phyloP scores from a whole-genome alignment of 2,329 filamentous ascomycete species.

The Botrytis elliptica region DNA sequence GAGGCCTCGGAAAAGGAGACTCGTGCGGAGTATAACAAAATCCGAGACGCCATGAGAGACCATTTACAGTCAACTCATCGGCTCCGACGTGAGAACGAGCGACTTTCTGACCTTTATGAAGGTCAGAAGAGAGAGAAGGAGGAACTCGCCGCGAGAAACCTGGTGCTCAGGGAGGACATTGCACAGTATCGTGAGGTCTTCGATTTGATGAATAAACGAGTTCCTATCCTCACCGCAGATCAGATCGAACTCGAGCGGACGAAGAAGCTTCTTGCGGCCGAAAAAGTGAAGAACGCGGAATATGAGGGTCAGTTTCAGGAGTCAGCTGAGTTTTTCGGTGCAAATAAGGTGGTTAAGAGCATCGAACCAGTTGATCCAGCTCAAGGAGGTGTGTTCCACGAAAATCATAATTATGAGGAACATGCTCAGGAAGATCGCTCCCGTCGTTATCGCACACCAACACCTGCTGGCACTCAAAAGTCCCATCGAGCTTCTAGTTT shows the following conservation, averaged over 20 bases:
- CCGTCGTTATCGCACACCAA: background rate
- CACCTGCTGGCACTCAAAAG: background rate
- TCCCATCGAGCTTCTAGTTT: background rate
- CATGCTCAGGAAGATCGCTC: background rate
- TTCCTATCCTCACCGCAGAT: background rate
- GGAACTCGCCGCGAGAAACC: background rate
- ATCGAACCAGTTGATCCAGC: background rate
- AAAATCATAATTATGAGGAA: background rate
- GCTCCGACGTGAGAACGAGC: background rate
- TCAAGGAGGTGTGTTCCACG: background rate
- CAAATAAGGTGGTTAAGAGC: background rate
- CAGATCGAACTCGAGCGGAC: background rate
- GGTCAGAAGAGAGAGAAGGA: background rate
- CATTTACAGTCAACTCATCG: background rate
- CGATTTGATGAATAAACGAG: rapidly evolving
- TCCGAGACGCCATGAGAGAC: no score
- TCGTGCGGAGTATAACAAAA: no score
- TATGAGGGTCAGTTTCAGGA: no score
- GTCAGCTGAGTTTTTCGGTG: background rate
- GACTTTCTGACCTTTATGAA: background rate
- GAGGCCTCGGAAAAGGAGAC: background rate
- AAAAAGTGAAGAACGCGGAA: background rate
- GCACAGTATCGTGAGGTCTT: rapidly evolving
- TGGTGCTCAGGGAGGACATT: background rate
- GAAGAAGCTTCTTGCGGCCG: background rate